A percentile compares a stretch with the other conserved stretches of the same genome.
phyloP scores from a whole-genome alignment of 2,329 filamentous ascomycete species.

The Mycosphaerella sp. region DNA sequence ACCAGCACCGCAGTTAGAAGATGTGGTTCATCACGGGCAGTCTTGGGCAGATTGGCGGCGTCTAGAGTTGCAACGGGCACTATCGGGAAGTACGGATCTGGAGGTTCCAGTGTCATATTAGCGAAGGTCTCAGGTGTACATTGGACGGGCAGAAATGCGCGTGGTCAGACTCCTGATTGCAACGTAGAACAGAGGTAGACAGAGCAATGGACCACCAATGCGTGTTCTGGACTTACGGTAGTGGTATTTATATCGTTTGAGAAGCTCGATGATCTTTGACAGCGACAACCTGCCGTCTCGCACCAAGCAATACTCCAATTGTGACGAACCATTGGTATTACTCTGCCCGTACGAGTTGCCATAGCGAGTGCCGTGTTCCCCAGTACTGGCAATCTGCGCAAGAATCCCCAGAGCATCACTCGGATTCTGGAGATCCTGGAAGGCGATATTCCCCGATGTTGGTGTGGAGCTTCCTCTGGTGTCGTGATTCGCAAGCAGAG shows the following conservation, averaged over 20 bases:
- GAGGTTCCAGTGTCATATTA: neutral
- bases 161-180: no score
- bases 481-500: slow-evolving; percentile 10
- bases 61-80: slow-evolving; percentile 57
- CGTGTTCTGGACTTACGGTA: slow-evolving; percentile 39
- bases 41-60: slow-evolving; percentile 47
- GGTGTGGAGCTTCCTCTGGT: slow-evolving; percentile 29
- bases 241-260: slow-evolving; percentile 55
- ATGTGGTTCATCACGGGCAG: slow-evolving; percentile 57
- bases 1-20: slow-evolving; percentile 64
- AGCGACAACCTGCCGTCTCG: slow-evolving; percentile 38
- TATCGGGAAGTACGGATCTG: slow-evolving; percentile 60
- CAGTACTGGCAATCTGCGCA: slow-evolving; percentile 40
- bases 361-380: slow-evolving; percentile 19
- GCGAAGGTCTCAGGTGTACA: neutral
- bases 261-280: slow-evolving; percentile 47
- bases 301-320: slow-evolving; percentile 40
- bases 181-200: no score
- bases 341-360: slow-evolving; percentile 1
- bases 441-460: slow-evolving; percentile 31
- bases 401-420: slow-evolving; percentile 46
- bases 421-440: slow-evolving; percentile 43
- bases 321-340: slow-evolving; percentile 9
- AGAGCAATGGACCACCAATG: no score
- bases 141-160: no score